Base-by-base conservation (phyloP, 768 basidiomycete genomes). In the Suillus lakei region DNA sequence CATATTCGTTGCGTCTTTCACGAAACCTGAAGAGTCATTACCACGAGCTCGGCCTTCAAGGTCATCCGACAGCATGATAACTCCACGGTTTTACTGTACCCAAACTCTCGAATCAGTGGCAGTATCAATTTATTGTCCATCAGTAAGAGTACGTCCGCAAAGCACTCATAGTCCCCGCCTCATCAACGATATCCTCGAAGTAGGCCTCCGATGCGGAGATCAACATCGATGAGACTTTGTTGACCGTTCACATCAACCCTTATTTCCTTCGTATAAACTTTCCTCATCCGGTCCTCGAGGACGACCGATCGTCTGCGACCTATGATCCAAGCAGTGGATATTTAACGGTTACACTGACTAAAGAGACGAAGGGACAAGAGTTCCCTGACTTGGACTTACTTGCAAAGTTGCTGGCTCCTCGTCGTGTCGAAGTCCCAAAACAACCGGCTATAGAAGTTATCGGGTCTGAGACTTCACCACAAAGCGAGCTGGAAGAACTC, bases 181-280 rank as follows among this genome's bases (percentile, higher is more conserved):
- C 13, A 63, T 60, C 66, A 41, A 55, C 43, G 6, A 39, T 41
- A 48, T 51, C 59, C 36, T 60, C 54, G 65, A 73, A 71, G 74
- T 85, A 95, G 93, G 91, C 93, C 13, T 86, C 89, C 48, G 93
- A 95, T 68, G 86, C 89, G 38, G 93, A 95, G 74, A 89, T 93
- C 59, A 82, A 90, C 68, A 86, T 93, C 63, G 90, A 92, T 71
- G 86, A 86, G 61, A 85, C 85, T 32, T 76, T 90, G 56, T 82
- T 95, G 73, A 88, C 87, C 23, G 78, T 93, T 46, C 88, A 95
- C 71, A 85, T 94, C 74, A 92, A 91, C 65, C 93, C 93, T 2
- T 96, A 95, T 73, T 95, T 91, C 71, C 82, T 95, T 61, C 89
- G 92, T 2, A 82, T 96, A 67, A 87, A 88, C 71, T 93, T 96